A percentile compares a stretch with the other conserved stretches of the same genome.
Conservation (phyloP, 2,329 filamentous ascomycete species). For the Thielaviopsis ethacetica region DNA sequence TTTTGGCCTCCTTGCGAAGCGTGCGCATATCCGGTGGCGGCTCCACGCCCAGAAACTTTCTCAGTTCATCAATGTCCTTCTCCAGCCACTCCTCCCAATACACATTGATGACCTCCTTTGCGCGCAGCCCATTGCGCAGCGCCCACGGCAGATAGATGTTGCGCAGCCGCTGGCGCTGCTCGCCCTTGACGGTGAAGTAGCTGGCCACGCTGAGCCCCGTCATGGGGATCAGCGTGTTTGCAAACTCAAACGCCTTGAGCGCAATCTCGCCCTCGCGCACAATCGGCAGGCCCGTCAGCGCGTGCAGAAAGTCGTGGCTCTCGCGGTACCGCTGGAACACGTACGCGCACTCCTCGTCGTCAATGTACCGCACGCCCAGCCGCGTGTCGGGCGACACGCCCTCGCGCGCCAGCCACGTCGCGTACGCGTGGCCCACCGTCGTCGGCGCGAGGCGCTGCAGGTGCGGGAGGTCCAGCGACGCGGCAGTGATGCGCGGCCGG, state of each 20-base stretch:
- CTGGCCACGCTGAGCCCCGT: constrained; percentile 74
- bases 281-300: constrained; percentile 75
- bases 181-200: constrained; percentile 69
- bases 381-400: constrained; percentile 87
- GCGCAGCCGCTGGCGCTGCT: constrained; percentile 62
- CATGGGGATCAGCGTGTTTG: constrained; percentile 90
- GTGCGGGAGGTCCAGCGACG: constrained; percentile 46
- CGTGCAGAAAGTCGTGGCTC: constrained; percentile 96
- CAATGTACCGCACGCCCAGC: constrained; percentile 68
- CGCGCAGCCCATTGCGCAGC: constrained; percentile 58
- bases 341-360: constrained; percentile 90
- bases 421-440: constrained; percentile 69
- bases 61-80: constrained; percentile 62
- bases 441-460: constrained; percentile 57
- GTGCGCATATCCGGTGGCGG: constrained; percentile 71
- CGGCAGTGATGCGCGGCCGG: constrained; percentile 72
- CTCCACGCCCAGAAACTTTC: constrained; percentile 66
- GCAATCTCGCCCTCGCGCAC: constrained; percentile 93
- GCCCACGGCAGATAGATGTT: constrained; percentile 80
- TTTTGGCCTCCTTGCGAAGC: constrained; percentile 54
- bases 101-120: constrained; percentile 77
- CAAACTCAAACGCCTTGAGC: constrained; percentile 95
- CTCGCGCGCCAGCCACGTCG: constrained; percentile 82
- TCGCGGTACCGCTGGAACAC: constrained; percentile 97
- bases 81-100: constrained; percentile 95